These are phyloP conservation scores for Talaromyces adpressus DNA, from an alignment of 495 filamentous ascomycete species.

Conservation along the genomic window DNA sequence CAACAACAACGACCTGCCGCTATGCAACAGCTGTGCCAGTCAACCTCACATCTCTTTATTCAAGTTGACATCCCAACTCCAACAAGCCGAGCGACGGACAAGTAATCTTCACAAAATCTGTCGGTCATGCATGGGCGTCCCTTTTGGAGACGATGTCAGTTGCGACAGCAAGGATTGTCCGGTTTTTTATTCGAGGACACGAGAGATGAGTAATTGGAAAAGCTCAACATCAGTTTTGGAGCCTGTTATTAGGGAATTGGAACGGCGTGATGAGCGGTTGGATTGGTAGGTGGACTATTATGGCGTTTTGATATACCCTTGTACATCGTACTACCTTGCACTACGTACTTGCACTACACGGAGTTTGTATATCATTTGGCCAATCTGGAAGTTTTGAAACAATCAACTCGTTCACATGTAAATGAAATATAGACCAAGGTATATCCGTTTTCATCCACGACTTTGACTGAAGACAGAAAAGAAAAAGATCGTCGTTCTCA, in stretches of 20 bases:
- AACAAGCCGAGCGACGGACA: constrained; percentile 54
- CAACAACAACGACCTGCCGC: constrained; percentile 27
- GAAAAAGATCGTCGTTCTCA: neutral
- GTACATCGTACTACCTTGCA: constrained; percentile 8
- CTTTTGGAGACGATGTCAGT: constrained; percentile 65
- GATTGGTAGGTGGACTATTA: constrained; percentile 31
- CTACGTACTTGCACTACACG: neutral
- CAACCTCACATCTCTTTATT: constrained; percentile 52
- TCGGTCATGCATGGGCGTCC: constrained; percentile 68
- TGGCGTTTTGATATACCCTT: neutral
- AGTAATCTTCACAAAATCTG: constrained; percentile 68
- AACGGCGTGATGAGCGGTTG: constrained; percentile 34
- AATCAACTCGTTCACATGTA: neutral
- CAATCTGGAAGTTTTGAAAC: neutral
- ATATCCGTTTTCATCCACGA: neutral
- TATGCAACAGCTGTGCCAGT: constrained; percentile 60
- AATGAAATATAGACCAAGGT: neutral
- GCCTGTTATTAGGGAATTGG: constrained; percentile 50
- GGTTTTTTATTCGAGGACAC: constrained; percentile 81
- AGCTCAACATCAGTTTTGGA: constrained; percentile 49
- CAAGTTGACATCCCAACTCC: constrained; percentile 52
- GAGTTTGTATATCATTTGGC: neutral
- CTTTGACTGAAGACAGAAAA: neutral
- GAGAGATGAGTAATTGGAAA: constrained; percentile 55
- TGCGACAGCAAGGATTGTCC: constrained; percentile 92